These are phyloP conservation scores for Eimeria tenella DNA, from an alignment of 169 alveolate species.

Conservation along the genomic window DNA sequence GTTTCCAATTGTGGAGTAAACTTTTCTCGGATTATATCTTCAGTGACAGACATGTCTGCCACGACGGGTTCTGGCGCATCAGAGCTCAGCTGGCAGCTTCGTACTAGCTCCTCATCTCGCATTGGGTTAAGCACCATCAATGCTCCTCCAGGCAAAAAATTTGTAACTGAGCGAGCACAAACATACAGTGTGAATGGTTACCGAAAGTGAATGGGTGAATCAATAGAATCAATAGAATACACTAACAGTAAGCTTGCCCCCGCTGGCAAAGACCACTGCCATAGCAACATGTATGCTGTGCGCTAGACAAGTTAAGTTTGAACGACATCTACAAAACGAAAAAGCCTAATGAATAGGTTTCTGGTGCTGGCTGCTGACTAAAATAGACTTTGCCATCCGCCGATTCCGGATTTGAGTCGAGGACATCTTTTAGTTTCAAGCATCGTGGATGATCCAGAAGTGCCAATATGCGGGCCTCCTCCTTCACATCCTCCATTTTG, in stretches of 20 bases:
- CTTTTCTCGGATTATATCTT: conserved; percentile 14
- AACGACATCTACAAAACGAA: not conserved
- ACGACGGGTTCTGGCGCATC: conserved; percentile 12
- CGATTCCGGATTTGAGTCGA: conserved; percentile 27
- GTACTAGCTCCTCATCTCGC: conserved; percentile 38
- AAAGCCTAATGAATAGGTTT: not conserved
- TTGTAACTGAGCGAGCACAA: conserved; percentile 32
- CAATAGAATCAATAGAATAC: not conserved
- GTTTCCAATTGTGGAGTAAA: conserved; percentile 51
- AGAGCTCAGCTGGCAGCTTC: conserved; percentile 2
- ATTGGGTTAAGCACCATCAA: conserved; percentile 12
- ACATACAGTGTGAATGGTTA: not conserved
- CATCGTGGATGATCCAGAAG: conserved; percentile 72
- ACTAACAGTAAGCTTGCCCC: no score
- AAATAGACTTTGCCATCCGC: conserved; percentile 70
- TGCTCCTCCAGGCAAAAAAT: conserved; percentile 39
- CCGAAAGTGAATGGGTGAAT: not conserved
- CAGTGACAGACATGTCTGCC: not conserved
- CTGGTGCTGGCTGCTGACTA: conserved; percentile 43
- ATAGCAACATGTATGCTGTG: not conserved
- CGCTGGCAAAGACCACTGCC: not conserved
- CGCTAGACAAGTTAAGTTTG: not conserved
- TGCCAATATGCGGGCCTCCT: conserved; percentile 57
- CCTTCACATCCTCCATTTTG: conserved; percentile 69
- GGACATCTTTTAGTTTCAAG: conserved; percentile 51